These are phyloP conservation scores for Podaxis sp. DNA, from an alignment of 768 basidiomycete species.

Conservation along the genomic window DNA sequence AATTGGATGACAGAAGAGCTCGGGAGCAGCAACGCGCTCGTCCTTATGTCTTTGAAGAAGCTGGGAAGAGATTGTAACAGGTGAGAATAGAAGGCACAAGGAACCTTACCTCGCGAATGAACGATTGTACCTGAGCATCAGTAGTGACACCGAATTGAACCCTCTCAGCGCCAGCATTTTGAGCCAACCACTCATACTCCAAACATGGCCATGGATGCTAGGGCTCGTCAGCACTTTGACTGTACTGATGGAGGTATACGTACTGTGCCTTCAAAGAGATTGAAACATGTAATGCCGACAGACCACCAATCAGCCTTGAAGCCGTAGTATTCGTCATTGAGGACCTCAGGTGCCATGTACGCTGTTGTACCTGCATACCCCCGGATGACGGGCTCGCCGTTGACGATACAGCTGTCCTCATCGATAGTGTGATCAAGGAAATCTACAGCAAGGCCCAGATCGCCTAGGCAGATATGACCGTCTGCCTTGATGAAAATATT, in stretches of 20 bases:
- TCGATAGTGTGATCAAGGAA: conserved; percentile 8
- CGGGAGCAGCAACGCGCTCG: neutral
- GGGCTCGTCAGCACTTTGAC: neutral
- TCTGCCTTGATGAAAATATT: conserved; percentile 21
- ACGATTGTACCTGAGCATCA: neutral
- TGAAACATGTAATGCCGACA: conserved; percentile 17
- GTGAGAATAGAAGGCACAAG: neutral
- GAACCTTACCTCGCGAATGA: neutral
- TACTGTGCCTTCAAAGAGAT: conserved; percentile 19
- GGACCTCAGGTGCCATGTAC: conserved; percentile 21
- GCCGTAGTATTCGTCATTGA: conserved; percentile 17
- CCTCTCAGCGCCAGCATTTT: conserved; percentile 1
- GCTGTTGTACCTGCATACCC: conserved; percentile 19
- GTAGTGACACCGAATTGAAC: neutral
- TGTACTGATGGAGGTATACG: neutral
- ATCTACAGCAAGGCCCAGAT: conserved; percentile 21
- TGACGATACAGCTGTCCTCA: neutral
- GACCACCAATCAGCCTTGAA: conserved; percentile 22
- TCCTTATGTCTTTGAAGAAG: conserved; percentile 4
- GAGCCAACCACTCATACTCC: conserved; percentile 1
- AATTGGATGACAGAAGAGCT: conserved; percentile 1
- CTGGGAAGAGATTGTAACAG: neutral
- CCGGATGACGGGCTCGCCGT: conserved; percentile 14
- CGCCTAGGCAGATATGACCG: conserved; percentile 21
- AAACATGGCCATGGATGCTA: conserved; percentile 6